Evolutionary conservation across 176 grass and related monocot genomes (phyloP), one percentile per base, ranked within the genome.

Genomic region (Ensete ventricosum): DNA sequence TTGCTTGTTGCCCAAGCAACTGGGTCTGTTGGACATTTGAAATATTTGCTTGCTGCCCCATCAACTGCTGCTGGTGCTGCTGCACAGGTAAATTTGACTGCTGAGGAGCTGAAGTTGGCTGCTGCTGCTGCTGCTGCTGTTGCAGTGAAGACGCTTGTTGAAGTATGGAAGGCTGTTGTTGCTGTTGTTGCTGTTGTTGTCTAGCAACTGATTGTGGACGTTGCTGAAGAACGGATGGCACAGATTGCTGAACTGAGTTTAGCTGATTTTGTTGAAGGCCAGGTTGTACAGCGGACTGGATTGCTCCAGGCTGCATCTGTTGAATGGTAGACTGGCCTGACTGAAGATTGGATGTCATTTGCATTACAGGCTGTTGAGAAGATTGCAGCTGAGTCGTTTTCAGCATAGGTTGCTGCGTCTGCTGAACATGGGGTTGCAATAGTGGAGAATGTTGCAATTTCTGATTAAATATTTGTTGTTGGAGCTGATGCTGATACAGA

Each of bases 281-380:
- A 72, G 77, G 57, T 58, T 86, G 86, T 50, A 55, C 64, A 73
- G 80, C 10, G 68, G 86, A 91, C 77, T 91, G 89, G 84, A 89
- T 88, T 22, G 65, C 69, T 75, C 86, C 73, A 19, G 83, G 22
- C 25, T 92, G 90, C 8, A 78, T 78, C 77, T 92, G 90, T 19
- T 84, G 76, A 82, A 92, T 73, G 14, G 50, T 80, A 25, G 83
- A 84, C 67, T 89, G 87, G 51, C 77, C 89, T 34, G 84, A 66
- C 55, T 92, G 87, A 81, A 92, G 83, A 80, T 81, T 71, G 70
- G 87, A 81, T 76, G 85, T 17, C 79, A 96, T 90, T 88, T 78
- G 89, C 83, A 92, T 83, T 81, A 90, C 78, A 69, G 87, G n/a
- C 43, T 90, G 93, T 74, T 96, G 89, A 69, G 85, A 87, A 77